Evolutionary conservation across 352 stramenopile genomes (phyloP), one percentile per base, ranked within the genome.

Genomic region (Globisporangium viniferum): DNA sequence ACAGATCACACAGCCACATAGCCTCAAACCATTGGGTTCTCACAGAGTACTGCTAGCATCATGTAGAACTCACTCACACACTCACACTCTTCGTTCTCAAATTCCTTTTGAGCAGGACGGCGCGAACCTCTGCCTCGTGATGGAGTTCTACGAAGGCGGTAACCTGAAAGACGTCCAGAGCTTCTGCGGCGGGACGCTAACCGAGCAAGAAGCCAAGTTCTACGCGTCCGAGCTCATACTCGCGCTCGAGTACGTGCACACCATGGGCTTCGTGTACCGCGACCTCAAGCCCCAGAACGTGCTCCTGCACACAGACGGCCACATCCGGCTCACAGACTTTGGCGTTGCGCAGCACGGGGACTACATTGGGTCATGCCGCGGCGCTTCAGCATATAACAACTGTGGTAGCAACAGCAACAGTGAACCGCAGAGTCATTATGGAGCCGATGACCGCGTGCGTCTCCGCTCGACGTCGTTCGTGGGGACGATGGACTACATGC

Each of bases 171-270:
- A 79, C 46, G 56, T 74, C 2, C 67, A 68, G 2, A n/a, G 15
- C 10, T 72, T 71, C 20, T 70, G 60, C 29, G 70, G 73, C 5
- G 70, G 73, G 1, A 41, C 3, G 15, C 14, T 67, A 22, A 44
- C 31, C 14, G 48, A 76, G 59, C 54, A 67, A 70, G 68, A 79
- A 68, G 70, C 67, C 70, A 80, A 73, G 55, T 98, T 99, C 73
- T 99, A 99, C 78, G 81, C 97, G 6, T 97, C 94, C 2, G 97
- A 99, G 77, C 93, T 99, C 53, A 92, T 98, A 44, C 72, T 92
- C 20, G 85, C 95, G 0, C 75, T 99, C 14, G 94, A 99, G 63
- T 80, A 80, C 35, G 61, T 84, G 1, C 77, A 84, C 58, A 73
- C 70, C 0, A 76, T 80, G 66, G 73, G 69, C 15, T 72, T 82